Evolutionary conservation across 441 rosid genomes (phyloP).

Genomic region (Populus hybrid): DNA sequence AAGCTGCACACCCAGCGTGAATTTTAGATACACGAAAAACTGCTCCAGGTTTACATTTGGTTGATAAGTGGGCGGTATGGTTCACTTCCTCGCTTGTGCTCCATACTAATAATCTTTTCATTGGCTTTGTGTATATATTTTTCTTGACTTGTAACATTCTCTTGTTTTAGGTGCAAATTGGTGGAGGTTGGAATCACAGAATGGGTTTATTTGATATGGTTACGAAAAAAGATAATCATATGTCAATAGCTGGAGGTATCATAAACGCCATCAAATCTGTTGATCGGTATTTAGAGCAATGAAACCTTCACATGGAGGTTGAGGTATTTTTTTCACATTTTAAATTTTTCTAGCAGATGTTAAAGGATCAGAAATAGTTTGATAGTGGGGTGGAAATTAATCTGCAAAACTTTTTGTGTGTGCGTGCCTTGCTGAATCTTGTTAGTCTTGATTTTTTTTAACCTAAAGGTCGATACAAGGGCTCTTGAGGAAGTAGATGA

Average conservation of each 20-base stretch:
- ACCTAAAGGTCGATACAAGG: slow-evolving; percentile 79
- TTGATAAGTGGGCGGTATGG: slow-evolving; percentile 95
- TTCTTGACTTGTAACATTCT: slow-evolving; percentile 25
- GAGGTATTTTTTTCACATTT: slow-evolving; percentile 51
- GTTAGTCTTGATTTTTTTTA: not conserved
- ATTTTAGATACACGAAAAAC: slow-evolving; percentile 95
- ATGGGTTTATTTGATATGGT: slow-evolving; percentile 99
- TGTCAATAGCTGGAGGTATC: slow-evolving; percentile 88
- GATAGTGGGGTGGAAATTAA: not conserved
- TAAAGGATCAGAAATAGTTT: not conserved
- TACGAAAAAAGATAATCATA: slow-evolving; percentile 93
- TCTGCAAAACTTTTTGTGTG: not conserved
- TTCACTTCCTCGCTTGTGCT: slow-evolving; percentile 26
- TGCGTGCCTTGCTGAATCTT: not conserved
- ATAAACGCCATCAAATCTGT: slow-evolving; percentile 68
- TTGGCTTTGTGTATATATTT: slow-evolving; percentile 9
- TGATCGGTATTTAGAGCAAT: slow-evolving; percentile 59
- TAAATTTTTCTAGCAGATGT: slow-evolving; percentile 1
- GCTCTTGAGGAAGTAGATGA: slow-evolving; percentile 80
- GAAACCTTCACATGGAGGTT: slow-evolving; percentile 77
- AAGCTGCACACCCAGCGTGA: slow-evolving; percentile 82
- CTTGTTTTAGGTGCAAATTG: slow-evolving; percentile 67
- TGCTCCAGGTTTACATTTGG: slow-evolving; percentile 86
- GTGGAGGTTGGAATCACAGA: slow-evolving; percentile 90
- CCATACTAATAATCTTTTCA: slow-evolving; percentile 8